Percentiles rank a stretch among this genome's conserved stretches.
phyloP scores from a whole-genome alignment of 139 green algal genomes.

The Pleodorina starrii region DNA sequence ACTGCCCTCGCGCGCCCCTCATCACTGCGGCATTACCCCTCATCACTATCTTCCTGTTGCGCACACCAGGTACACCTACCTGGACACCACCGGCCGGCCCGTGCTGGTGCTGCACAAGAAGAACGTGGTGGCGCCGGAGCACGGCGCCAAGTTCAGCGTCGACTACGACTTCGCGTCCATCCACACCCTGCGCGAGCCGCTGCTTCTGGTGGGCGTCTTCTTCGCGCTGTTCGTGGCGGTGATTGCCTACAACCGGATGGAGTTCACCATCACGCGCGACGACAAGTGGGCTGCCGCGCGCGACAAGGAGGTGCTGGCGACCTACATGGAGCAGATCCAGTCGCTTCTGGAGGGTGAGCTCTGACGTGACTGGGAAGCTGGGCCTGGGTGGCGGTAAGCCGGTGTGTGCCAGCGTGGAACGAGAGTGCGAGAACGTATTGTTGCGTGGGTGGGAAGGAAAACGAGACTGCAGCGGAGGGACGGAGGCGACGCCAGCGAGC shows the following conservation, averaged over 20 bases:
- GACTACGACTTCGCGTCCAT: slow-evolving; percentile 72
- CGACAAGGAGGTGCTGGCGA: slow-evolving; percentile 49
- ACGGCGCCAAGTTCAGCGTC: slow-evolving; percentile 62
- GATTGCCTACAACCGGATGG: slow-evolving; percentile 72
- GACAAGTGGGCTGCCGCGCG: slow-evolving; percentile 57
- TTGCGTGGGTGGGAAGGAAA: no score
- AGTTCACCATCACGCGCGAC: slow-evolving; percentile 75
- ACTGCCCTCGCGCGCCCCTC: no score
- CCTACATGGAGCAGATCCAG: slow-evolving; percentile 55
- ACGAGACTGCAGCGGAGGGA: no score
- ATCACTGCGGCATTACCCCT: no score
- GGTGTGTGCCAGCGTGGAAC: no score
- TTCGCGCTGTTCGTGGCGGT: slow-evolving; percentile 66
- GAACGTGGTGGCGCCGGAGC: slow-evolving; percentile 72
- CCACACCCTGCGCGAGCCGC: slow-evolving; percentile 73
- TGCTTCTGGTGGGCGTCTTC: slow-evolving; percentile 75
- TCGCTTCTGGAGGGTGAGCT: slow-evolving; percentile 45
- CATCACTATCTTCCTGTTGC: no score
- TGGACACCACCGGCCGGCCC: slow-evolving; percentile 86
- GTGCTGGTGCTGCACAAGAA: slow-evolving; percentile 84
- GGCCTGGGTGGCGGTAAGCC: no score
- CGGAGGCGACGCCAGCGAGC: no score
- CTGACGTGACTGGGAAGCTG: not conserved
- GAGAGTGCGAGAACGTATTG: no score
- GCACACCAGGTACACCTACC: slow-evolving; percentile 81